phyloP scores from a whole-genome alignment of 345 rosid genomes.

The Punica granatum region DNA sequence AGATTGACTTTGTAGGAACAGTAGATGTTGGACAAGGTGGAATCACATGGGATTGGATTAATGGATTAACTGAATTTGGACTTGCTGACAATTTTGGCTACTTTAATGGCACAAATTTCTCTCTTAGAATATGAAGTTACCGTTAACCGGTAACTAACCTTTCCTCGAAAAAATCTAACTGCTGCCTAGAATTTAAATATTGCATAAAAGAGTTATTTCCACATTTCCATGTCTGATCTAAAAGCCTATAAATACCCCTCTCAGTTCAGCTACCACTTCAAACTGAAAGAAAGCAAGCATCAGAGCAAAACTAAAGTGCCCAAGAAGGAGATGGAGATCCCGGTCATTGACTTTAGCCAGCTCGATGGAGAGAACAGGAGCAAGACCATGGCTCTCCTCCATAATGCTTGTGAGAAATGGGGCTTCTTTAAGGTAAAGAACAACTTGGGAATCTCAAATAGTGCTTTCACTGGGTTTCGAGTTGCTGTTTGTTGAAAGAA shows the following conservation, averaged over 20 bases:
- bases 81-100: constrained; percentile 11
- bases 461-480: background rate
- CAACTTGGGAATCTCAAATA: background rate
- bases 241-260: constrained; percentile 35
- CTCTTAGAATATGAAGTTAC: constrained; percentile 1
- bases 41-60: constrained; percentile 32
- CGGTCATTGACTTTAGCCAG: constrained; percentile 52
- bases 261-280: constrained; percentile 14
- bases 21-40: constrained; percentile 15
- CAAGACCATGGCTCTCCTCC: constrained; percentile 59
- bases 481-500: background rate
- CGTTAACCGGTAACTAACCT: constrained; percentile 11
- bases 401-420: constrained; percentile 82
- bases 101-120: constrained; percentile 12
- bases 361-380: constrained; percentile 54
- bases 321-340: constrained; percentile 46
- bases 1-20: constrained; percentile 9
- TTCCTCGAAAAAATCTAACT: constrained; percentile 11
- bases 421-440: constrained; percentile 68
- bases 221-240: background rate
- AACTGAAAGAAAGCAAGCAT: constrained; percentile 5
- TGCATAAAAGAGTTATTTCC: background rate
- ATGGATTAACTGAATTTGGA: constrained; percentile 38
- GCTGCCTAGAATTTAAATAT: background rate
- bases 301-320: constrained; percentile 6